phyloP scores from a whole-genome alignment of 2,329 filamentous ascomycete genomes.

The Cladosporium sp. region DNA sequence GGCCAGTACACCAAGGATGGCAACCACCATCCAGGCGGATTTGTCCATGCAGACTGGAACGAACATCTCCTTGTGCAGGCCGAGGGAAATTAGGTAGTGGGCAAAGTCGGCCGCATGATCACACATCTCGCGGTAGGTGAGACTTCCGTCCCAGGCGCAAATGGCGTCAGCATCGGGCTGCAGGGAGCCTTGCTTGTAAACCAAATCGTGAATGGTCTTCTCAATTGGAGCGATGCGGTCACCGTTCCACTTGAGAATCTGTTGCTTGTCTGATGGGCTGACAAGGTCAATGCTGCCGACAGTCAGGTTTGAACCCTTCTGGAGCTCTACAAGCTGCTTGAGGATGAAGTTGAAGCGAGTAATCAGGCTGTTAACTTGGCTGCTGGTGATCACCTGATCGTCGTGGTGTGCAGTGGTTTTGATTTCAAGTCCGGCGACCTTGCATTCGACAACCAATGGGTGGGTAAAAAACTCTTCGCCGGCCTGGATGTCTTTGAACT shows the following conservation, averaged over 20 bases:
- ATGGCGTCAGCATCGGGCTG: conserved; percentile 51
- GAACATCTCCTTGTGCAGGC: conserved; percentile 8
- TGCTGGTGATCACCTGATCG: not conserved
- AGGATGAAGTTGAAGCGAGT: conserved; percentile 11
- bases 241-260: conserved; percentile 7
- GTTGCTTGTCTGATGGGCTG: conserved; percentile 8
- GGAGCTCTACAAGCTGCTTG: conserved; percentile 6
- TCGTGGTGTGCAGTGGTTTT: conserved; percentile 11
- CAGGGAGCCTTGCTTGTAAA: conserved; percentile 4
- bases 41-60: conserved; percentile 21
- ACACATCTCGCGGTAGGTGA: conserved; percentile 13
- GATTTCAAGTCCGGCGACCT: conserved; percentile 1
- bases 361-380: conserved; percentile 1
- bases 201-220: conserved; percentile 10
- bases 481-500: conserved; percentile 3
- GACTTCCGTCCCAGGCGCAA: conserved; percentile 14
- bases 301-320: not conserved
- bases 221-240: conserved; percentile 6
- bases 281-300: conserved; percentile 8
- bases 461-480: conserved; percentile 11
- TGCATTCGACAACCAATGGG: conserved; percentile 9
- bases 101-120: conserved; percentile 8
- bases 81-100: conserved; percentile 3
- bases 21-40: not conserved
- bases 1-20: too few species aligned